Base-by-base conservation (phyloP, 371 early-diverging fungal species). In the Chytridium lagenaria region DNA sequence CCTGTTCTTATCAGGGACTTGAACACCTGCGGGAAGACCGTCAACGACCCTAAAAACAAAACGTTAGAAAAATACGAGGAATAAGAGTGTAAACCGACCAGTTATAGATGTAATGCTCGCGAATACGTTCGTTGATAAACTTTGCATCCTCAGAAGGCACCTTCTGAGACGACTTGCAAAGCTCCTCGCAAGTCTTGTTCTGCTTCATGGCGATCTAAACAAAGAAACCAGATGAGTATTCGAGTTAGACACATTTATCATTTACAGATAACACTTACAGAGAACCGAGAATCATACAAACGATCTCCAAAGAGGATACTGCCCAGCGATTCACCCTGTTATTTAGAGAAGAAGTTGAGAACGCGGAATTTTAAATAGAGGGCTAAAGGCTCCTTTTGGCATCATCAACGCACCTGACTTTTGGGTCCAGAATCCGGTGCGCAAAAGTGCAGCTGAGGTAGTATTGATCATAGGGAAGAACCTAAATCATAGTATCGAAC, bases 281-380 rank as follows among this genome's bases (percentile, higher is more conserved):
- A 77, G 77, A 92, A 95, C 15, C 87, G 84, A 2, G 96, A 95
- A 33, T 85, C 87, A 69, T 90, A 92, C 71, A 97, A 91, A 57
- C 98, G 90, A 77, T 97, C 96, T 10, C 98, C 98, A 86, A 95
- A 93, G 49, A 97, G 79, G 50, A 95, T 92, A 67, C 91, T 90
- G n/a, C 98, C 98, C 59, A 97, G 86, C 1, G 90, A 90, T 81
- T 95, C 97, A 16, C 90, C 76, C 73, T 92, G 88, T n/a, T n/a
- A 1, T 85, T 78, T 70, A 85, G 77, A 31, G 88, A 85, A 2
- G 90, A 90, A 40, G 87, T 76, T 16, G n/a, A n/a, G n/a, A n/a
- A n/a, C n/a, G n/a, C n/a, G n/a, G n/a, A n/a, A n/a, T n/a, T n/a
- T n/a, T n/a, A n/a, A n/a, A n/a, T n/a, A n/a, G n/a, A n/a, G n/a